phyloP scores from a whole-genome alignment of 225 moss, liverwort and hornwort species.

The Asterella californica region DNA sequence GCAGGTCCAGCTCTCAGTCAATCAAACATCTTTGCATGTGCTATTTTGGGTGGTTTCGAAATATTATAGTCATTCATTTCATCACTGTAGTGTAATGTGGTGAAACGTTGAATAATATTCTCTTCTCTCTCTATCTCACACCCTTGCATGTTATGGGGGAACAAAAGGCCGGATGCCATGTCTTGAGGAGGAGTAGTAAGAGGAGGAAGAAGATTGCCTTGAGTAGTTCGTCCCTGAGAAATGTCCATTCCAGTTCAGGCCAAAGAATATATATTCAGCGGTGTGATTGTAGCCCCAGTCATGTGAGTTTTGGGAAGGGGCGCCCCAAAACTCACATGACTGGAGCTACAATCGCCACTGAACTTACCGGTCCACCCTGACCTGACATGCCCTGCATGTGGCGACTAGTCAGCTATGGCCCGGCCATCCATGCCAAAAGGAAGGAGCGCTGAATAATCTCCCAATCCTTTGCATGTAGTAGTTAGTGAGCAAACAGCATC shows the following conservation, averaged over 20 bases:
- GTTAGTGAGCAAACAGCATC: background rate
- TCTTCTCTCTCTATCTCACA: background rate
- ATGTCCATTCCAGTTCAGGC: no score
- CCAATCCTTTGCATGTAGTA: background rate
- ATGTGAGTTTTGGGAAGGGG: background rate
- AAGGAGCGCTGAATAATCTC: background rate
- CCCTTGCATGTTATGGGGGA: background rate
- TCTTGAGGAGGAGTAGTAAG: no score
- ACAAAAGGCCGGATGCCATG: background rate
- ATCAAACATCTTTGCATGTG: background rate
- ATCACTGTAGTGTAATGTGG: background rate
- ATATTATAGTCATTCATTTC: no score
- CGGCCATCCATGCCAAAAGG: no score
- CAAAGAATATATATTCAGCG: background rate
- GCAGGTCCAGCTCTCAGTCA: background rate
- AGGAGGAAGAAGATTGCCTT: no score
- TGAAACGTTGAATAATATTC: background rate
- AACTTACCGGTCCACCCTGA: background rate
- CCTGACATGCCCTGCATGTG: conserved; percentile 8
- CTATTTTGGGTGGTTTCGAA: background rate
- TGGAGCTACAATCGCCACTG: background rate
- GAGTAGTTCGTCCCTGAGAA: no score
- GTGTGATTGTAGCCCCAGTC: background rate
- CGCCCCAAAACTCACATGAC: background rate
- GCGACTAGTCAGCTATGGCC: background rate